Conservation (phyloP, 2,329 filamentous ascomycete genomes). For the Colletotrichum musae region DNA sequence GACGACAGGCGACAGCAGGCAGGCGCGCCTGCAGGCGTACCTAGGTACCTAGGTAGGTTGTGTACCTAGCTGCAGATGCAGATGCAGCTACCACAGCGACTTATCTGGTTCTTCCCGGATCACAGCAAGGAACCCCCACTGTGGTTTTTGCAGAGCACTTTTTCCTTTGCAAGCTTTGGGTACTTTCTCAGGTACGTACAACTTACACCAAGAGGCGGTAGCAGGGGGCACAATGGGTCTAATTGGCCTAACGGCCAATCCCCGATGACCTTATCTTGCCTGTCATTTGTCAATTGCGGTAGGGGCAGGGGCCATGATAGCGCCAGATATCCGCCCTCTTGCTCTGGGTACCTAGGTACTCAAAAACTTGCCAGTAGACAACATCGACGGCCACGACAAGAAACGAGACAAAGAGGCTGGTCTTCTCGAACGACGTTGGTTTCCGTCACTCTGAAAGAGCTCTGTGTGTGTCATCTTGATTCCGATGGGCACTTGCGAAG, state of each 20-base stretch:
- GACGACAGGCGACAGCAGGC: constrained; percentile 1
- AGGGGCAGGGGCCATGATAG: constrained; percentile 16
- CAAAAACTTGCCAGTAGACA: background rate
- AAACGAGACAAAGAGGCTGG: constrained; percentile 7
- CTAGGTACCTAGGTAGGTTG: background rate
- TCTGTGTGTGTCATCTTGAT: constrained; percentile 6
- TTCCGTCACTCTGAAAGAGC: constrained; percentile 3
- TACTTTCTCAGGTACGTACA: background rate
- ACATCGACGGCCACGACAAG: background rate
- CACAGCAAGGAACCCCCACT: constrained; percentile 6
- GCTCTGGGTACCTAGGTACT: background rate
- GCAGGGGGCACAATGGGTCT: background rate
- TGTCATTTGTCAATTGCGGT: constrained; percentile 18
- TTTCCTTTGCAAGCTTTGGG: background rate
- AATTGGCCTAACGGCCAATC: background rate
- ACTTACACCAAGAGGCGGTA: background rate
- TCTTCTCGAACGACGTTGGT: background rate
- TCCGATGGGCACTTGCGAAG: background rate
- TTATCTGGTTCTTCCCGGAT: constrained; percentile 17
- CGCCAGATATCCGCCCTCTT: background rate
- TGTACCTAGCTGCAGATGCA: background rate
- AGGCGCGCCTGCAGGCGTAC: background rate
- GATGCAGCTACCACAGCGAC: background rate
- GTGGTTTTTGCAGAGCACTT: background rate
- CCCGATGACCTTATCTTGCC: background rate